Evolutionary conservation across 106 monocot species (phyloP), one percentile per base, ranked within the genome.

Genomic region (Phalaenopsis equestris): DNA sequence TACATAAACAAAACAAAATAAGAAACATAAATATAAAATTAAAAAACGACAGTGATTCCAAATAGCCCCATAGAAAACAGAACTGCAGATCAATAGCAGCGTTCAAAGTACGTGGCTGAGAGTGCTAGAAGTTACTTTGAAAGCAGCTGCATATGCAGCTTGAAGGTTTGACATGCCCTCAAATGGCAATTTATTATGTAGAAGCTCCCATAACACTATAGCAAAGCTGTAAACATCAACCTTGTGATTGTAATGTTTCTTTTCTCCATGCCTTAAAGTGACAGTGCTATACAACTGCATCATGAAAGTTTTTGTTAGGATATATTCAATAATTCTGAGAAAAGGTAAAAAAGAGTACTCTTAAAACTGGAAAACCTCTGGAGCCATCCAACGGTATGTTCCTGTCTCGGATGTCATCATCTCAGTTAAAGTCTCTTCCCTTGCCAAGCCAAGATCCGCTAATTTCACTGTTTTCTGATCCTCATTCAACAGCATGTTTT

Each of bases 321-420:
- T 48, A 12, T 41, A 49, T 24, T 12, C 3, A 37, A 42, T 1
- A 37, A 42, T 78, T 38, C 46, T 68, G 72, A 72, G 78, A 45
- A 41, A 52, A 61, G 43, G n/a, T 12, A 80, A 77, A 30, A 72
- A 79, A 67, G 38, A 38, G 65, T 56, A 57, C 75, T 67, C 45
- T 72, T 76, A 49, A 49, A 76, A 16, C 19, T 52, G 48, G 30
- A 83, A 64, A 21, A 98, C 98, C 98, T 98, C 98, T 39, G 98
- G 98, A n/a, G 94, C 98, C 98, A 98, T 98, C 98, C 98, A 98
- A 45, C 98, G 84, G 77, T 98, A 98, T 67, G 98, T 98, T 56
- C 98, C 98, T 3, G 98, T 98, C 85, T 98, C 98, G 55, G 98
- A 94, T 64, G 98, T 98, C 98, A 98, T 98, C 98, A 98, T 98